These are phyloP conservation scores for Malus fusca DNA, from an alignment of 306 rosid genomes.

Conservation along the genomic window DNA sequence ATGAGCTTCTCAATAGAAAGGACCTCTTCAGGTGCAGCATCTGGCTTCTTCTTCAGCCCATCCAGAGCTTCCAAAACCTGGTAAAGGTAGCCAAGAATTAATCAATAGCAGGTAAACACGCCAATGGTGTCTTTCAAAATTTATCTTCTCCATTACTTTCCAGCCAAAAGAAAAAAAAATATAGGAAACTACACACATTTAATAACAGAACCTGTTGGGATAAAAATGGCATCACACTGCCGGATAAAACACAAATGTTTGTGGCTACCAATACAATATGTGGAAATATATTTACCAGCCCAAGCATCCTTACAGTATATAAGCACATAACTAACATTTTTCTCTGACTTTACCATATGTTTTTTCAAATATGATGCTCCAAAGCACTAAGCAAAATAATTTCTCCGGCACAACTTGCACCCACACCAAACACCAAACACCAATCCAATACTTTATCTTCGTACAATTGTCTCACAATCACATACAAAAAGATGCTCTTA, in stretches of 20 bases:
- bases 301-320: not conserved
- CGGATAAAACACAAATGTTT: not conserved
- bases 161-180: not conserved
- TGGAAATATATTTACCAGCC: not conserved
- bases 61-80: slow-evolving; percentile 91
- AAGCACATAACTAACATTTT: not conserved
- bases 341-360: not conserved
- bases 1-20: slow-evolving; percentile 72
- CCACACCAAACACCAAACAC: not conserved
- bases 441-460: not conserved
- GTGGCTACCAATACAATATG: not conserved
- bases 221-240: not conserved
- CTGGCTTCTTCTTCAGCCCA: slow-evolving; percentile 66
- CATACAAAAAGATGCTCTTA: not conserved
- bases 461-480: not conserved
- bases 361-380: not conserved
- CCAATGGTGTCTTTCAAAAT: not conserved
- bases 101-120: not conserved
- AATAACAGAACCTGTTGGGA: not conserved
- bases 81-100: slow-evolving; percentile 7
- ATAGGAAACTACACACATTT: not conserved
- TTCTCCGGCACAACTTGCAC: not conserved
- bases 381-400: not conserved
- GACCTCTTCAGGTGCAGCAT: slow-evolving; percentile 68
- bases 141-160: not conserved